Base-by-base conservation (phyloP, 1,139 yeast species). In the Magnusiomyces tetraspermus region DNA sequence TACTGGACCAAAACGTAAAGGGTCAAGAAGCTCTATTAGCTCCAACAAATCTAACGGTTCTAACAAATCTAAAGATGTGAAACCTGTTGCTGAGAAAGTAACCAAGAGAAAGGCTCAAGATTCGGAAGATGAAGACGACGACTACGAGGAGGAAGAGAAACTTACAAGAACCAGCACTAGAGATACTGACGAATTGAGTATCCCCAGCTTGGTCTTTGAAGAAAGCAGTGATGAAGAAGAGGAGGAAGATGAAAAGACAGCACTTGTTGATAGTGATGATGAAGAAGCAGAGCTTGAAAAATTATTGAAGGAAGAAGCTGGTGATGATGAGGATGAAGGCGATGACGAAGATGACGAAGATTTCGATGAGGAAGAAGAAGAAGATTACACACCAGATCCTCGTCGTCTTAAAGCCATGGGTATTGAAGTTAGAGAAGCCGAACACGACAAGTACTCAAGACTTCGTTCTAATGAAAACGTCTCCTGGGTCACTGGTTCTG, bases 401-500 rank as follows among this genome's bases (percentile, higher is more conserved):
- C 56, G 47, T 57, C 23, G 40, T 21, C 59, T 3, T 57, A 55
- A 37, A 52, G 51, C 24, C 55, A 53, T 42, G 44, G 46, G 47
- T 43, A 22, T 51, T 11, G 52, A 50, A 33, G 46, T 49, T n/a
- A 55, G 50, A 40, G 65, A 60, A 17, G 60, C 56, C 13, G 64
- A 58, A 19, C 64, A 61, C 17, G 58, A 57, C 22, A 26, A 28
- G 23, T 45, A 45, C 40, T 31, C 40, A 2, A 31, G 22, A 33
- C 19, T n/a, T n/a, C 42, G 17, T 30, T 23, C 30, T 30, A 22
- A 23, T 23, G 41, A 31, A 8, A 45, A 45, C 26, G 59, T 61
- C 42, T 56, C 62, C 17, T 64, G 61, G 49, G 58, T 62, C 28
- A 59, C 60, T 11, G 76, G 78, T 61, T 82, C 96, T 0, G 96